Percentiles rank a stretch among this genome's conserved stretches.
Conservation (phyloP, 2,329 filamentous ascomycete species). For the Acarospora socialis region DNA sequence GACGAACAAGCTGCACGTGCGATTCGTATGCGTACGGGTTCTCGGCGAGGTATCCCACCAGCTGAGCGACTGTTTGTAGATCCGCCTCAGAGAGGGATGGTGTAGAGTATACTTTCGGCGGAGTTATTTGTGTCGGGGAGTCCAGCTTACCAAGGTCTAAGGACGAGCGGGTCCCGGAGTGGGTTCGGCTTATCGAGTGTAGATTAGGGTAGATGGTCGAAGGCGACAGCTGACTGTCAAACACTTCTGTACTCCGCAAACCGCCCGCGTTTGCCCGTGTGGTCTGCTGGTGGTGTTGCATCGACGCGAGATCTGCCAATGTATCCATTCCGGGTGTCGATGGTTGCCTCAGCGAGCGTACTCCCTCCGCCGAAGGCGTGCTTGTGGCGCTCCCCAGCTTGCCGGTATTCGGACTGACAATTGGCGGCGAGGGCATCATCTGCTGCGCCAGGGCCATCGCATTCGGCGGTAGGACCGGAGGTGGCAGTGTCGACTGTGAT, state of each 20-base stretch:
- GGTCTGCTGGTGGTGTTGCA: slow-evolving; percentile 31
- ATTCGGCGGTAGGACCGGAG: slow-evolving; percentile 20
- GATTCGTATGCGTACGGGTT: slow-evolving; percentile 33
- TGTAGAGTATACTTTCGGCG: slow-evolving; percentile 26
- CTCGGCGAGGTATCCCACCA: slow-evolving; percentile 29
- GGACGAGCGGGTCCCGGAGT: slow-evolving; percentile 20
- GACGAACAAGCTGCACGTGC: slow-evolving; percentile 31
- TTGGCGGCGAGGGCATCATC: slow-evolving; percentile 25
- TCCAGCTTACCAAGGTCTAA: slow-evolving; percentile 33
- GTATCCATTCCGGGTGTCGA: slow-evolving; percentile 35
- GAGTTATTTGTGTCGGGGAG: slow-evolving; percentile 24
- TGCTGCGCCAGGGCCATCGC: slow-evolving; percentile 25
- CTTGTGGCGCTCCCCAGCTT: slow-evolving; percentile 18
- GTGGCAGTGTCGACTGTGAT: slow-evolving; percentile 22
- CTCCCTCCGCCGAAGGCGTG: slow-evolving; percentile 22
- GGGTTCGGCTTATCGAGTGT: slow-evolving; percentile 17
- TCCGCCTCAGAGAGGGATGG: slow-evolving; percentile 28
- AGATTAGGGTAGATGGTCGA: slow-evolving; percentile 19
- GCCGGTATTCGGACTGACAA: slow-evolving; percentile 12
- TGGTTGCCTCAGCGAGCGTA: slow-evolving; percentile 25
- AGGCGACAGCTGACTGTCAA: slow-evolving; percentile 29
- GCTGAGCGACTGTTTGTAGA: slow-evolving; percentile 26
- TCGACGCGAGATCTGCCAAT: slow-evolving; percentile 33
- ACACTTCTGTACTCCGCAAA: slow-evolving; percentile 25
- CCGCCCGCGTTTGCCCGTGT: slow-evolving; percentile 26